Evolutionary conservation across 225 moss, liverwort and hornwort species (phyloP).

Genomic region (Physcomitrellopsis africana): DNA sequence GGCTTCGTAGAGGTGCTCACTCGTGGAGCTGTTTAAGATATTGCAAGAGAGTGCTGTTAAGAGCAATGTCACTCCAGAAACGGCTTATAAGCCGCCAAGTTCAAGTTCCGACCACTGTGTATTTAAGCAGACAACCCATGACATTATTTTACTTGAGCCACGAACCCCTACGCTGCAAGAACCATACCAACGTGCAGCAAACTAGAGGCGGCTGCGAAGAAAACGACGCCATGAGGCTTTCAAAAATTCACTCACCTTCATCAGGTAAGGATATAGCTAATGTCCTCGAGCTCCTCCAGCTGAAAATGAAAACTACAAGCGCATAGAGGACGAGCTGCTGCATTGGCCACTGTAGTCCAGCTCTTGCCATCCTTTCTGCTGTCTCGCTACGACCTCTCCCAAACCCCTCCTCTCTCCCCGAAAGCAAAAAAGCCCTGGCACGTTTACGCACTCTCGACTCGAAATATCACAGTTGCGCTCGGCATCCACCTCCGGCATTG

Average conservation of each 20-base stretch:
- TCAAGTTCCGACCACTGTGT: not conserved
- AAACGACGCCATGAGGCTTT: not conserved
- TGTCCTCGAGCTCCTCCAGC: constrained; percentile 26
- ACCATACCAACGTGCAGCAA: not conserved
- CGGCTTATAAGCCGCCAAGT: not conserved
- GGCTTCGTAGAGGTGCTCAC: not conserved
- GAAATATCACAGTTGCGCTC: no score
- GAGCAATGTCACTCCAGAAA: not conserved
- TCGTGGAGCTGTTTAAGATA: not conserved
- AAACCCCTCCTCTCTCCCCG: not conserved
- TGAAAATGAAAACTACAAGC: constrained; percentile 5
- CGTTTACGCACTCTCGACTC: no score
- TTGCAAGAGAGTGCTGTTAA: no score
- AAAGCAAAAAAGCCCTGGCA: no score
- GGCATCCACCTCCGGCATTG: no score
- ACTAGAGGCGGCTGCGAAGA: not conserved
- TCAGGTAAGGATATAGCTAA: constrained; percentile 51
- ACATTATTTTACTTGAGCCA: not conserved
- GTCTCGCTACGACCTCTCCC: not conserved
- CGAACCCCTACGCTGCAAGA: not conserved
- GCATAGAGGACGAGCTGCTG: constrained; percentile 10
- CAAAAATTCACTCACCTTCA: constrained; percentile 49
- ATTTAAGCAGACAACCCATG: not conserved
- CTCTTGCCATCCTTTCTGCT: constrained; percentile 33
- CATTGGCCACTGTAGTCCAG: constrained; percentile 28